Evolutionary conservation across 768 basidiomycete genomes (phyloP).

Genomic region (Clavaria fumosa): DNA sequence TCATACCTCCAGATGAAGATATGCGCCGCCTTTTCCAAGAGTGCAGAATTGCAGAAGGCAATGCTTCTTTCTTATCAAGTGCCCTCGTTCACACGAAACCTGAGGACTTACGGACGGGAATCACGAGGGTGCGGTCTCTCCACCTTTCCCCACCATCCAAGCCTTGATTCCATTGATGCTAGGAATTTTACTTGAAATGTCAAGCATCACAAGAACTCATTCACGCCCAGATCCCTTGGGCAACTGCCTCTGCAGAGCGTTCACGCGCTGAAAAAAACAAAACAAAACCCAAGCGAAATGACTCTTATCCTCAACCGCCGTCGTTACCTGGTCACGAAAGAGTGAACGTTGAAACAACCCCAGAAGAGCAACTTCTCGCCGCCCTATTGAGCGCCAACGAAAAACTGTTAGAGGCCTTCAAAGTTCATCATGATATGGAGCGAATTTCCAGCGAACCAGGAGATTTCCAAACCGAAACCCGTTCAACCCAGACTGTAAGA

Average conservation of each 20-base stretch:
- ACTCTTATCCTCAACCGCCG: no score
- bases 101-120: constrained; percentile 47
- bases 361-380: constrained; percentile 62
- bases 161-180: no score
- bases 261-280: constrained; percentile 37
- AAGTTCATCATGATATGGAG: constrained; percentile 66
- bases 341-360: no score
- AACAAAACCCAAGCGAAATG: no score
- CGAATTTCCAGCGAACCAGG: constrained; percentile 48
- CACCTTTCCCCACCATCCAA: no score
- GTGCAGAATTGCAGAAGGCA: constrained; percentile 71
- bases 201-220: constrained; percentile 73
- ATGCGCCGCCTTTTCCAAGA: constrained; percentile 73
- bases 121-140: constrained; percentile 68
- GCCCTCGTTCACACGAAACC: constrained; percentile 51
- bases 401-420: constrained; percentile 49
- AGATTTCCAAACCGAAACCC: constrained; percentile 51
- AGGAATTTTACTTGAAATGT: constrained; percentile 81
- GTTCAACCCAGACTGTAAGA: constrained; percentile 53
- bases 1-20: constrained; percentile 69
- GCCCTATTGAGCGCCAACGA: constrained; percentile 61
- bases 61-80: constrained; percentile 64
- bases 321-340: no score
- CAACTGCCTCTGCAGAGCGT: constrained; percentile 63
- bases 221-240: constrained; percentile 83